Conservation (phyloP, 257 asterid genomes). For the Oldenlandia corymbosa region DNA sequence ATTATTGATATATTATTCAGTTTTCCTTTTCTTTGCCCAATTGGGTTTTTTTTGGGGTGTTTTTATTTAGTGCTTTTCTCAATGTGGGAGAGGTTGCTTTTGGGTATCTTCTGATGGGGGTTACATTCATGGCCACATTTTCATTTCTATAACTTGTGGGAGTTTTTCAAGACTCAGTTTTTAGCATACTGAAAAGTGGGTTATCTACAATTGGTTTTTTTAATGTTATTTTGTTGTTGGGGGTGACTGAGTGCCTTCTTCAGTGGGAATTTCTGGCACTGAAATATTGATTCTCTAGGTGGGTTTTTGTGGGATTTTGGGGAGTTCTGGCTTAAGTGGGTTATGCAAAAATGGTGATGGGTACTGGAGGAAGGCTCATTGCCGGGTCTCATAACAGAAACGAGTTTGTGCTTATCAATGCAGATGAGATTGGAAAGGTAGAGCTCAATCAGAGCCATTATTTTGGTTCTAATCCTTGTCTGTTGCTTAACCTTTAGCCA, state of each 20-base stretch:
- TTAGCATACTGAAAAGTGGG: conserved; percentile 26
- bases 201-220: too few relatives aligned
- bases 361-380: conserved; percentile 75
- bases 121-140: conserved; percentile 21
- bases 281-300: conserved; percentile 32
- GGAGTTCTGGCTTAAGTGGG: conserved; percentile 21
- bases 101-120: conserved; percentile 40
- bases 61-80: conserved; percentile 29
- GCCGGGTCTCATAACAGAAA: conserved; percentile 88
- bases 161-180: conserved; percentile 30
- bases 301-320: conserved; percentile 33
- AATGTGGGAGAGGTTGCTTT: conserved; percentile 30
- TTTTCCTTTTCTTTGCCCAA: conserved; percentile 14
- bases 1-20: conserved; percentile 1
- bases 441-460: conserved; percentile 16
- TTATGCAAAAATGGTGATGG: conserved; percentile 48
- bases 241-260: not conserved
- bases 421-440: conserved; percentile 80
- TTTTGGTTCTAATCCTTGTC: conserved; percentile 13
- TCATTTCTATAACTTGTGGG: conserved; percentile 3
- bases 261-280: conserved; percentile 21
- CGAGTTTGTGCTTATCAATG: conserved; percentile 69
- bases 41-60: conserved; percentile 20
- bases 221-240: conserved; percentile 1
- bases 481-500: not conserved